Percentiles rank a stretch among this genome's conserved stretches.
Conservation (phyloP, 2,329 filamentous ascomycete genomes). For the Helicocarpus griseus region DNA sequence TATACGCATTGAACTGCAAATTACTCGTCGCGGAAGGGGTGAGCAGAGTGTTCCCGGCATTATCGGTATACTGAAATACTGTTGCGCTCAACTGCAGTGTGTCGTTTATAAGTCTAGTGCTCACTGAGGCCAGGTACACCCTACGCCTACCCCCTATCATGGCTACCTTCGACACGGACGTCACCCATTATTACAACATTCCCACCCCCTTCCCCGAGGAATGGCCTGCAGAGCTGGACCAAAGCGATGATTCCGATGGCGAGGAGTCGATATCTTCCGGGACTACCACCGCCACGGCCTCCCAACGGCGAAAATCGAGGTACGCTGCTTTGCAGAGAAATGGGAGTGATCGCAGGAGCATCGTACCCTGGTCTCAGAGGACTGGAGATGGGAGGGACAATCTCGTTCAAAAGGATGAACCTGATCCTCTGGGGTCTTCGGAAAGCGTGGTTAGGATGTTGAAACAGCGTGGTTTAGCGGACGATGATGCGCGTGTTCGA, state of each 20-base stretch:
- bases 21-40: neutral
- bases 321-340: slow-evolving; percentile 77
- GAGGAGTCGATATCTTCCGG: slow-evolving; percentile 16
- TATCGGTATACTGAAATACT: too few species aligned
- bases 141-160: slow-evolving; percentile 25
- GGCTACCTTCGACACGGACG: slow-evolving; percentile 64
- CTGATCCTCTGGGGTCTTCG: slow-evolving; percentile 79
- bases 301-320: slow-evolving; percentile 55
- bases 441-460: slow-evolving; percentile 79
- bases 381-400: slow-evolving; percentile 61
- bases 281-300: slow-evolving; percentile 12
- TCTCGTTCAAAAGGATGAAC: slow-evolving; percentile 80
- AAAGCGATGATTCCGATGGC: slow-evolving; percentile 57
- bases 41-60: too few species aligned
- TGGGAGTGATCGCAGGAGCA: slow-evolving; percentile 58
- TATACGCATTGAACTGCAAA: neutral
- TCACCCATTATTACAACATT: slow-evolving; percentile 86
- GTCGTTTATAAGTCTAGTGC: too few species aligned
- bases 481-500: slow-evolving; percentile 70
- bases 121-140: neutral
- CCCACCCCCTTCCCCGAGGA: slow-evolving; percentile 65
- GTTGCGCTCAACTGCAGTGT: too few species aligned
- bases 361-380: slow-evolving; percentile 58
- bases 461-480: slow-evolving; percentile 62
- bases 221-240: slow-evolving; percentile 78